A percentile compares a stretch with the other conserved stretches of the same genome.
Evolutionary conservation across 148 eudicot genomes (phyloP).

Genomic region (Limonium bicolor): DNA sequence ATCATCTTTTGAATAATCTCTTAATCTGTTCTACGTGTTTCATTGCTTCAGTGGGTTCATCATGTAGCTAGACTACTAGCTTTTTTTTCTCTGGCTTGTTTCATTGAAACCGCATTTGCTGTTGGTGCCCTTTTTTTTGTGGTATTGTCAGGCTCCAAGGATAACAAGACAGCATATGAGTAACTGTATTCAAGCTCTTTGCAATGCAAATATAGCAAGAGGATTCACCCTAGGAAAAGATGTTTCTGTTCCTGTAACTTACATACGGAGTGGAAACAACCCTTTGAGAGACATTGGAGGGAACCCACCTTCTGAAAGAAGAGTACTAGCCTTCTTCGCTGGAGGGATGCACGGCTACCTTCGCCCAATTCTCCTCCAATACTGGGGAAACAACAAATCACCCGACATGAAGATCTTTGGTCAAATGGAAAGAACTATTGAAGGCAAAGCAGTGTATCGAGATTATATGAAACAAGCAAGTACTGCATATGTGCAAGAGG

Average conservation of each 20-base stretch:
- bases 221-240: conserved; percentile 66
- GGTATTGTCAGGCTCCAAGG: conserved; percentile 30
- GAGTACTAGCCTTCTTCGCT: conserved; percentile 61
- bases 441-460: conserved; percentile 47
- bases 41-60: conserved; percentile 77
- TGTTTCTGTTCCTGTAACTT: conserved; percentile 56
- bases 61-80: conserved; percentile 3
- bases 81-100: neutral
- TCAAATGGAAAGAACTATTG: conserved; percentile 44
- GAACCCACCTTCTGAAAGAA: conserved; percentile 38
- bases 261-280: conserved; percentile 37
- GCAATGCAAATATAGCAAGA: conserved; percentile 53
- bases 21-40: conserved; percentile 23
- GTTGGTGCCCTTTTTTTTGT: neutral
- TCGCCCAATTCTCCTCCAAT: conserved; percentile 47
- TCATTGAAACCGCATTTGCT: neutral
- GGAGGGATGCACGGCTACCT: conserved; percentile 64
- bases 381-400: conserved; percentile 53
- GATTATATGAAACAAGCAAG: conserved; percentile 68
- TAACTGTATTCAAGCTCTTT: conserved; percentile 50
- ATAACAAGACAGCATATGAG: conserved; percentile 33
- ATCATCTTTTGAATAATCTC: conserved; percentile 8
- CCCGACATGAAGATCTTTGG: conserved; percentile 61
- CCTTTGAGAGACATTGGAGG: conserved; percentile 55
- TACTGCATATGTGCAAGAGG: conserved; percentile 80